Evolutionary conservation across 805 yeast species (phyloP).

Genomic region (Candida dajiaensis): DNA sequence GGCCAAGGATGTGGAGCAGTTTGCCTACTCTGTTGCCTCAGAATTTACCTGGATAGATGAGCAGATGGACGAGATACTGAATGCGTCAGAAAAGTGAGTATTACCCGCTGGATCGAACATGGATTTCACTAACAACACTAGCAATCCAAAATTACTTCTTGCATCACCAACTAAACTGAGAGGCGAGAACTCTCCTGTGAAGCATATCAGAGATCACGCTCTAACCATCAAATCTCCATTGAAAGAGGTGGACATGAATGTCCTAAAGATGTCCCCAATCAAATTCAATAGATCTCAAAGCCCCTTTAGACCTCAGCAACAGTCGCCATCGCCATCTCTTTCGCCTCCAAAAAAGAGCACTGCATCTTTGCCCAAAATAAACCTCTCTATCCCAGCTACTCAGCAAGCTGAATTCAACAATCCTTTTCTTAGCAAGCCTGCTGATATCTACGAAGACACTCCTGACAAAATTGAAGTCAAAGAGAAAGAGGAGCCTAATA

Average conservation of each 20-base stretch:
- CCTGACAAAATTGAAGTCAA: not conserved
- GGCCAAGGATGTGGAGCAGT: constrained; percentile 31
- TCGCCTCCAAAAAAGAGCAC: not conserved
- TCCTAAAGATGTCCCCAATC: constrained; percentile 19
- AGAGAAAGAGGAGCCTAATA: not conserved
- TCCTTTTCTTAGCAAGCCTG: not conserved
- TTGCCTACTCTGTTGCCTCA: constrained; percentile 33
- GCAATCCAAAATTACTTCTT: constrained; percentile 21
- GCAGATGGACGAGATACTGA: constrained; percentile 32
- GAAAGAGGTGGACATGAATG: constrained; percentile 14
- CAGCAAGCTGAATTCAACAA: not conserved
- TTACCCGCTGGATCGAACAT: not conserved
- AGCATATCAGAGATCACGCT: constrained; percentile 18
- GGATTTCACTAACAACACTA: not conserved
- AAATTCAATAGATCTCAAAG: constrained; percentile 8
- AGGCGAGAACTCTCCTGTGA: constrained; percentile 24
- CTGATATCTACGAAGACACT: not conserved
- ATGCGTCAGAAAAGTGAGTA: constrained; percentile 21
- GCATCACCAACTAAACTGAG: constrained; percentile 24
- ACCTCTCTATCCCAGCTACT: not conserved
- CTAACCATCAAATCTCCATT: constrained; percentile 15
- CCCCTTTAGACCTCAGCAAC: constrained; percentile 2
- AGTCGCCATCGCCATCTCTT: constrained; percentile 4
- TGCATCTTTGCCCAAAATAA: not conserved
- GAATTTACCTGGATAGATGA: constrained; percentile 37